Base-by-base conservation (phyloP, 2,329 filamentous ascomycete species). In the Tolypocladium capitatum region DNA sequence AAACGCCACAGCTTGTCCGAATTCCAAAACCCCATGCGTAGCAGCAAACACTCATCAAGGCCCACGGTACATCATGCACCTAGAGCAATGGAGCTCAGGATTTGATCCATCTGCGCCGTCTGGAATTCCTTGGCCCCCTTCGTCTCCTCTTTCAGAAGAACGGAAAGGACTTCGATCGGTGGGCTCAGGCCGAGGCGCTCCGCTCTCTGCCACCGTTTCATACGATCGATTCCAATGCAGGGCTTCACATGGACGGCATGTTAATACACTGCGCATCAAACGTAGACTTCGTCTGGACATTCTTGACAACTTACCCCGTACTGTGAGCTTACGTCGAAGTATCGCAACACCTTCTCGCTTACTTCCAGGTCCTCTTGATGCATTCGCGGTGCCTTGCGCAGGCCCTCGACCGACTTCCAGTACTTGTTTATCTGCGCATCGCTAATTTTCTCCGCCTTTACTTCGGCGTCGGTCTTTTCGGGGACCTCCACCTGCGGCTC, bases 291-390 rank as follows among this genome's bases (percentile, higher is more conserved):
- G 24, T 30, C 9, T 28, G 24, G 11, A 32, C 4, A 18, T 7
- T 47, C 6, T 41, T 46, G 27, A 32, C 43, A 14, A 80, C 86
- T 71, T 79, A 94, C 89, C 48, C 92, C 92, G 63, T 86, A 98
- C 59, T 95, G 86, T 51, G 78, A 86, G 60, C 83, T 92, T 55
- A 94, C 84, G 63, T 98, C 92, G 67, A 92, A 98, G 63, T 95
- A 86, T 53, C 91, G 74, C 58, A 97, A 66, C 27, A 97, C 80
- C 71, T 91, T 95, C 73, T 97, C 90, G 48, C 84, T 74, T 42
- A 85, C 55, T 11, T 72, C 75, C 55, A 97, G 61, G 2, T 74
- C 82, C 57, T 83, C 66, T 66, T 94, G 88, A 60, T 97, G 92
- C 33, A 94, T 81, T 56, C 84, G 71, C 38, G 78, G 76, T 18